These are phyloP conservation scores for Aspergillus fumigatiaffinis DNA, from an alignment of 2,329 filamentous ascomycete genomes.

Conservation along the genomic window DNA sequence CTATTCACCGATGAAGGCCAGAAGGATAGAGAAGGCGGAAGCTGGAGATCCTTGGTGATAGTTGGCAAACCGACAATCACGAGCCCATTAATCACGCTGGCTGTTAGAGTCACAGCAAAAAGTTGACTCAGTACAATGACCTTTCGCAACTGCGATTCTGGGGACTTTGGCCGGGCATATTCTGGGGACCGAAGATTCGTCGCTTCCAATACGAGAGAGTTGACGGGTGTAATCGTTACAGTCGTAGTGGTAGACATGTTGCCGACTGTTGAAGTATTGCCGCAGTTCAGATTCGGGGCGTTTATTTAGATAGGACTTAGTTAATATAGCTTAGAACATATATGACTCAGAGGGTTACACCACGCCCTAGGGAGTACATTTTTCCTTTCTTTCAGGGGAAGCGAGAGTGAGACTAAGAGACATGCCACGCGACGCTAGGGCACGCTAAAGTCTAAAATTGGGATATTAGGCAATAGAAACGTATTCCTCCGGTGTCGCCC, in stretches of 20 bases:
- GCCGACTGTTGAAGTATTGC: neutral
- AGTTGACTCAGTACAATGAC: slow-evolving; percentile 13
- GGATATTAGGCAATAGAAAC: neutral
- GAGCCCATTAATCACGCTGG: slow-evolving; percentile 34
- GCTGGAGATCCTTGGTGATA: slow-evolving; percentile 35
- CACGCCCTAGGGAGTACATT: neutral
- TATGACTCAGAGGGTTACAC: neutral
- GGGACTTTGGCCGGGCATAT: neutral
- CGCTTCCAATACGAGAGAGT: neutral
- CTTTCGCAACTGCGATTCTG: slow-evolving; percentile 3
- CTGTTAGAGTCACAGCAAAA: slow-evolving; percentile 21
- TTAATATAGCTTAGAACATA: too few relatives aligned
- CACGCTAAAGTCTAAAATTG: neutral
- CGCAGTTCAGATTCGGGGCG: neutral
- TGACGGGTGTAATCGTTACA: neutral
- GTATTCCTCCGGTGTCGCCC: too few relatives aligned
- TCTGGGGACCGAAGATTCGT: neutral
- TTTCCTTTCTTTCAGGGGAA: neutral
- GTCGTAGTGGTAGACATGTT: neutral
- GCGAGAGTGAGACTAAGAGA: neutral
- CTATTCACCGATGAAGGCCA: slow-evolving; percentile 28
- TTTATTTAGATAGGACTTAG: too few relatives aligned
- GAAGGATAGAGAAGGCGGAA: slow-evolving; percentile 21
- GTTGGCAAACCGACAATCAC: slow-evolving; percentile 42
- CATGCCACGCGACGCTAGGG: neutral